Percentiles rank a stretch among this genome's conserved stretches.
These are phyloP conservation scores for Phytopythium cucurbitacearum DNA, from an alignment of 352 stramenopile genomes.

Conservation along the genomic window DNA sequence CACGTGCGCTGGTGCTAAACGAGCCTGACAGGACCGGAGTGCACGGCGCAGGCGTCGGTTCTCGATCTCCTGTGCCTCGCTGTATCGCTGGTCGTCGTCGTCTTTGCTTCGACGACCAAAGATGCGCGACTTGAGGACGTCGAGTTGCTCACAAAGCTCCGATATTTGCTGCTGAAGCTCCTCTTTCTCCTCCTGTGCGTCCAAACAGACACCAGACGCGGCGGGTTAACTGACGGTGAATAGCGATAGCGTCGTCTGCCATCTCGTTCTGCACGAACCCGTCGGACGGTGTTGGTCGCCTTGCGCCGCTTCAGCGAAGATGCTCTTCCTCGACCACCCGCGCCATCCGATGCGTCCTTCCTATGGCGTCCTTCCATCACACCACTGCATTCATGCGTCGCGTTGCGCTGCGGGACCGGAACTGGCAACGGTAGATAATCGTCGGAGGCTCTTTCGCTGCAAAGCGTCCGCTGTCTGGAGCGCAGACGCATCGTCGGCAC, in stretches of 20 bases:
- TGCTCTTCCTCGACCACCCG: too few relatives aligned
- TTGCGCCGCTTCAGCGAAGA: slow-evolving; percentile 12
- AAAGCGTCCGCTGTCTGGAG: too few relatives aligned
- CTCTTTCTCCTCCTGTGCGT: slow-evolving; percentile 15
- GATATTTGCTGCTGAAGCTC: slow-evolving; percentile 11
- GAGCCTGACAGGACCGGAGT: slow-evolving; percentile 10
- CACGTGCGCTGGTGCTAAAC: slow-evolving; percentile 12
- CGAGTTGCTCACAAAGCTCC: slow-evolving; percentile 15
- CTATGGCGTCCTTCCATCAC: too few relatives aligned
- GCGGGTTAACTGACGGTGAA: too few relatives aligned
- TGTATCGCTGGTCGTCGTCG: slow-evolving; percentile 3
- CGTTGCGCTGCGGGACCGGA: too few relatives aligned
- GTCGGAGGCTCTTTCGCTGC: too few relatives aligned
- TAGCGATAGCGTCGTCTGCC: too few relatives aligned
- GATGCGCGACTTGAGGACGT: slow-evolving; percentile 13
- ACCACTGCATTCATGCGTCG: too few relatives aligned
- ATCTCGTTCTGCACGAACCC: neutral
- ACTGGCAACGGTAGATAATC: too few relatives aligned
- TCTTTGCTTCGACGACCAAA: slow-evolving; percentile 4
- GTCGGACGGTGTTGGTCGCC: slow-evolving; percentile 18
- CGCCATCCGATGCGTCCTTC: too few relatives aligned
- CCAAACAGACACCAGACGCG: too few relatives aligned
- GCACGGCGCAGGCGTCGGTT: slow-evolving; percentile 1
- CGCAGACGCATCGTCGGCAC: too few relatives aligned
- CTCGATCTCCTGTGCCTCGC: slow-evolving; percentile 2